Conservation (phyloP, 306 rosid genomes). For the Hippophae rhamnoides region DNA sequence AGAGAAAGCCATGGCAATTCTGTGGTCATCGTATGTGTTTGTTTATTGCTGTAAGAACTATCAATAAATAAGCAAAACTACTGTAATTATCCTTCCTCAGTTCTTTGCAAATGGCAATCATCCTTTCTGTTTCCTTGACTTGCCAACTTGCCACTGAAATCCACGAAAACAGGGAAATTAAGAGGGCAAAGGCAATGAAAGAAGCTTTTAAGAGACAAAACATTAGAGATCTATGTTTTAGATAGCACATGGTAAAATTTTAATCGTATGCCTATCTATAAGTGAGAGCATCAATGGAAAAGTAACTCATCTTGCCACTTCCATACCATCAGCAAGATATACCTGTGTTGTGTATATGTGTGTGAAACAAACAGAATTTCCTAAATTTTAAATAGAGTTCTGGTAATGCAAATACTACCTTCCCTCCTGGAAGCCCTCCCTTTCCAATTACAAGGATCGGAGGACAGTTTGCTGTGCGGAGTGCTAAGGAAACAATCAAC, state of each 20-base stretch:
- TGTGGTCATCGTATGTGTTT: constrained; percentile 93
- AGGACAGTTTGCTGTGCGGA: constrained; percentile 50
- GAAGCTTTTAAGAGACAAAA: too few species aligned
- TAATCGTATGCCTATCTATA: too few species aligned
- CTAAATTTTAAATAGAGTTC: too few species aligned
- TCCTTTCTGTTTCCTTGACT: constrained; percentile 97
- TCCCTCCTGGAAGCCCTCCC: constrained; percentile 98
- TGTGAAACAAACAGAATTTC: too few species aligned
- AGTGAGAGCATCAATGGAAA: too few species aligned
- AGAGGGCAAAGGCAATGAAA: too few species aligned
- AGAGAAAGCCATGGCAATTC: constrained; percentile 99
- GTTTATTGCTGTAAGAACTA: constrained; percentile 31
- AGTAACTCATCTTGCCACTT: too few species aligned
- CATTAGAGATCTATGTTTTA: too few species aligned
- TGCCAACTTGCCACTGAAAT: constrained; percentile 96
- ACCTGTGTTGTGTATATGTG: too few species aligned
- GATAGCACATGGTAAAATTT: too few species aligned
- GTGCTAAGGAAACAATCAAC: constrained; percentile 81
- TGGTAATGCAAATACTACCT: constrained; percentile 39
- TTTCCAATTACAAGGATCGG: constrained; percentile 86
- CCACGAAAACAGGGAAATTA: not conserved
- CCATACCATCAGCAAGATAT: too few species aligned
- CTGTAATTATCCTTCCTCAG: constrained; percentile 65
- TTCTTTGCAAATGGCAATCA: constrained; percentile 98
- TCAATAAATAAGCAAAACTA: not conserved